Percentiles rank a stretch among this genome's conserved stretches.
Evolutionary conservation across 1,284 basidiomycete genomes (phyloP).

Genomic region (Boletus semigastroideus): DNA sequence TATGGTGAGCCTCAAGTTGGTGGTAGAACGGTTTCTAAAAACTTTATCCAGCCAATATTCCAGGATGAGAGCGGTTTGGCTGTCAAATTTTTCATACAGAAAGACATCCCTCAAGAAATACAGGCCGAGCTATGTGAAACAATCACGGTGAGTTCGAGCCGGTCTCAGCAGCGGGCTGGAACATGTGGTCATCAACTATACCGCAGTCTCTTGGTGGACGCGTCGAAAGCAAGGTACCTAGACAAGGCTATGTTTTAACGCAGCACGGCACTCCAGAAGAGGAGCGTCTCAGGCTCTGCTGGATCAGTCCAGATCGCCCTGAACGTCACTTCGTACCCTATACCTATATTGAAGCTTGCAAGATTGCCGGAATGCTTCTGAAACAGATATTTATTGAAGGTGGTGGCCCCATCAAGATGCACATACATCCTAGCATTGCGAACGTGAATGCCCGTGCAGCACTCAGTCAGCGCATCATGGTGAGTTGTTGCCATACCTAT

Average conservation of each 20-base stretch:
- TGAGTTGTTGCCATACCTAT: conserved; percentile 34
- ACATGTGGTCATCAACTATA: conserved; percentile 10
- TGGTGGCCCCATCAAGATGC: conserved; percentile 63
- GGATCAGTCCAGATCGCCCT: conserved; percentile 63
- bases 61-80: conserved; percentile 62
- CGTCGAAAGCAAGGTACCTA: conserved; percentile 73
- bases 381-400: conserved; percentile 72
- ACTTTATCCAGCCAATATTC: conserved; percentile 54
- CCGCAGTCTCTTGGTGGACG: conserved; percentile 64
- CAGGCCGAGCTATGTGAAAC: conserved; percentile 67
- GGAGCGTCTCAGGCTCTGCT: conserved; percentile 67
- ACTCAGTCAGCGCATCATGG: conserved; percentile 66
- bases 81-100: conserved; percentile 79
- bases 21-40: neutral
- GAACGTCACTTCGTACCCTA: conserved; percentile 75
- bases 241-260: conserved; percentile 70
- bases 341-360: conserved; percentile 76
- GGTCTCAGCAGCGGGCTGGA: neutral
- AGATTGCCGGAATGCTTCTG: conserved; percentile 64
- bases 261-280: conserved; percentile 66
- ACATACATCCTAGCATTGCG: conserved; percentile 74
- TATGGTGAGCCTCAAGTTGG: conserved; percentile 26
- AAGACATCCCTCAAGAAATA: conserved; percentile 66
- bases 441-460: conserved; percentile 67
- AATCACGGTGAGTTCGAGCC: conserved; percentile 59